Base-by-base conservation (phyloP, 2,329 filamentous ascomycete genomes). In the Calonectria hawksworthii region DNA sequence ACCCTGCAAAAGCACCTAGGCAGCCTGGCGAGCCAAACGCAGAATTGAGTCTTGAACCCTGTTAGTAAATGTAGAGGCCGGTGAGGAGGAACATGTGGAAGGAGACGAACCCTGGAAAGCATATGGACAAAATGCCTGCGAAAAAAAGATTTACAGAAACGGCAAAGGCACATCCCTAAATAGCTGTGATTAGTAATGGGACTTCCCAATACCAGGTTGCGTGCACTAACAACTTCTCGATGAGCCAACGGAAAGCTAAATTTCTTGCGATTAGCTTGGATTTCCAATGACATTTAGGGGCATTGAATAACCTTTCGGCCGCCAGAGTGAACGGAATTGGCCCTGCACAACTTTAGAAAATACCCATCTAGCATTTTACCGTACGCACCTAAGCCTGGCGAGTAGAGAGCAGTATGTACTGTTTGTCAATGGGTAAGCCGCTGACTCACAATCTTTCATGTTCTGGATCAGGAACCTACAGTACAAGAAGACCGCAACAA, bases 311-410 rank as follows among this genome's bases (percentile, higher is more conserved):
- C 54, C 54, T 59, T 76, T 89, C 88, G 3, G 88, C 87, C 14
- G 88, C 88, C 28, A 89, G 83, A 2, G 87, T 89, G 64, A 89
- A 89, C 0, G 88, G 87, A 14, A 89, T 88, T 0, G 88, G 88
- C n/a, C 54, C 54, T 59, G 34, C 1, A 59, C 9, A 23, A 21
- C 2, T 32, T 38, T 5, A 59, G 30, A 34, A 36, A 54, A 54
- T 3, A 32, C 21, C n/a, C 3, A 2, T 38, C 30, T 34, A 21
- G 18, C 1, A 26, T 54, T 16, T 28, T 1, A 26, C 5, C 8
- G 16, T 23, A 36, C 54, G 11, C 26, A 0, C 88, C 88, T 75
- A 84, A 54, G 16, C 80, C 81, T 10, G 87, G 87, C 0, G 86
- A 86, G 74, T 88, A 88, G 1, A 82, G 83, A 0, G 86, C 84